A percentile compares a stretch with the other conserved stretches of the same genome.
Conservation (phyloP, 208 protist species). For the Angomonas deanei region DNA sequence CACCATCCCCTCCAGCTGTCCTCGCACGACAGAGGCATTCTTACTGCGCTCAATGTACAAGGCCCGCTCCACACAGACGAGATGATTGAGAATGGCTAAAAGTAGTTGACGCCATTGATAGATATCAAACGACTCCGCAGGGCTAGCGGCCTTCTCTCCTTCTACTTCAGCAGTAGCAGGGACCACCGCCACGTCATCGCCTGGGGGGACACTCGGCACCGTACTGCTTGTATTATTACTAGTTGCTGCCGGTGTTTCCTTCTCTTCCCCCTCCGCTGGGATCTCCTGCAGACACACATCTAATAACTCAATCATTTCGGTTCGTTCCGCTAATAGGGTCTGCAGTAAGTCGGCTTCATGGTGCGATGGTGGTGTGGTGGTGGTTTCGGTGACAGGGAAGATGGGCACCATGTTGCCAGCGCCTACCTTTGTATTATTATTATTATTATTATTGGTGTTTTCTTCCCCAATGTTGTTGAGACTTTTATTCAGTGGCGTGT, state of each 20-base stretch:
- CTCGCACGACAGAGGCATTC: background rate
- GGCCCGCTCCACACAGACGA: conserved; percentile 44
- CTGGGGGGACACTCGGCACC: too few species aligned
- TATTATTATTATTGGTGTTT: background rate
- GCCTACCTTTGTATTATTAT: background rate
- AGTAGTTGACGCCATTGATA: conserved; percentile 47
- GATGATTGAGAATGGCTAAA: conserved; percentile 39
- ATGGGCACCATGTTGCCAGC: background rate
- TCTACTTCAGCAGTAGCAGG: background rate
- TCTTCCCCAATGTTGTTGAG: background rate
- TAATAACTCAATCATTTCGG: conserved; percentile 69
- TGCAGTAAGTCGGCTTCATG: conserved; percentile 7
- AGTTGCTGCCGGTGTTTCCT: conserved; percentile 2
- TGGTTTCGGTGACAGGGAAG: too few species aligned
- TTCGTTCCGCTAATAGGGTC: conserved; percentile 35
- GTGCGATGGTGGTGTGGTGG: too few species aligned
- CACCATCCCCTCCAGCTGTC: background rate
- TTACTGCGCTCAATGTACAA: conserved; percentile 22
- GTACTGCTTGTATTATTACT: background rate
- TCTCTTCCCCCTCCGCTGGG: conserved; percentile 17
- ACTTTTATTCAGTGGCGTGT: background rate
- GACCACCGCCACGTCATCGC: background rate
- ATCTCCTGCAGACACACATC: conserved; percentile 78
- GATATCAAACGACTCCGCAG: background rate
- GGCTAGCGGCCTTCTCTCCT: too few species aligned